Evolutionary conservation across 176 grass and related monocot species (phyloP).

Genomic region (Musa beccarii): DNA sequence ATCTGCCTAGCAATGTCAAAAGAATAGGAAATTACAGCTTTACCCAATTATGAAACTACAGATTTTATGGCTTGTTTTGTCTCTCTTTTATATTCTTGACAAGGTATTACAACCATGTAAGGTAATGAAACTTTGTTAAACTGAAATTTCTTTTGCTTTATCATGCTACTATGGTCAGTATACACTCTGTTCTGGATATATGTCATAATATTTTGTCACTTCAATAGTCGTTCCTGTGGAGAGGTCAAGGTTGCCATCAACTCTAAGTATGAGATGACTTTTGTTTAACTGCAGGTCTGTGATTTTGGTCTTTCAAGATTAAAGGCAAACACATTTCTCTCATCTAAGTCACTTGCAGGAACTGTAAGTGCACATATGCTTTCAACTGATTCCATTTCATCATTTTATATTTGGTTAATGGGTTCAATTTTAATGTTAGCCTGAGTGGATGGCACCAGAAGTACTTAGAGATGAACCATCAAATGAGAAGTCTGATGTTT

Average conservation of each 20-base stretch:
- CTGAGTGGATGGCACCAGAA: slow-evolving; percentile 99
- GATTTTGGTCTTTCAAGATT: slow-evolving; percentile 97
- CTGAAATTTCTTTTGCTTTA: not conserved
- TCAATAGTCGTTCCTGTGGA: not conserved
- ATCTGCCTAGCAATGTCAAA: too few species aligned
- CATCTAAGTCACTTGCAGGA: slow-evolving; percentile 92
- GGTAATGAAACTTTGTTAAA: not conserved
- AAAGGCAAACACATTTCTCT: slow-evolving; percentile 87
- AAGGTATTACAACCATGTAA: too few species aligned
- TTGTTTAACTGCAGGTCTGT: slow-evolving; percentile 42
- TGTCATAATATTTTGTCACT: not conserved
- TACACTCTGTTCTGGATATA: not conserved
- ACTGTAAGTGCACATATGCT: slow-evolving; percentile 50
- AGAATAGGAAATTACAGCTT: too few species aligned
- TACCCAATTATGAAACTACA: too few species aligned
- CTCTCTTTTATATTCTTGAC: too few species aligned
- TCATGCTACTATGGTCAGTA: not conserved
- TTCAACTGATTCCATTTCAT: not conserved
- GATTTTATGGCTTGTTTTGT: too few species aligned
- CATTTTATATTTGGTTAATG: not conserved
- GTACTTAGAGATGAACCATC: slow-evolving; percentile 90
- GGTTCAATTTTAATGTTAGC: slow-evolving; percentile 35
- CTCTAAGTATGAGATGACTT: not conserved
- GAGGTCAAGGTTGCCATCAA: not conserved
- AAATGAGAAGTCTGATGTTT: slow-evolving; percentile 98